Evolutionary conservation across 345 rosid species (phyloP).

Genomic region (Clausena lansium): DNA sequence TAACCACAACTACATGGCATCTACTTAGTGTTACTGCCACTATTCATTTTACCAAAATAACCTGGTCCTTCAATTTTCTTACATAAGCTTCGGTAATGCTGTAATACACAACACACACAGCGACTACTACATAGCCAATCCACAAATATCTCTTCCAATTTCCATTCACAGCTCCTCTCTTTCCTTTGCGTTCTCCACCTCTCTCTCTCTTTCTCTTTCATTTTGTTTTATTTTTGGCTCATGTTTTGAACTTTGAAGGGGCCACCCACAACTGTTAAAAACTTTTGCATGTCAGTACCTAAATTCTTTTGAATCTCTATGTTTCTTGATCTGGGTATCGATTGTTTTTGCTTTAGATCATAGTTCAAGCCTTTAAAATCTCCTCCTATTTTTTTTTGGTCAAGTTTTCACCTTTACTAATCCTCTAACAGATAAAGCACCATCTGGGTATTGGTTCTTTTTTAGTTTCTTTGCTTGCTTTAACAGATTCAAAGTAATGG

Average conservation of each 20-base stretch:
- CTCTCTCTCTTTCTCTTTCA: slow-evolving; percentile 3
- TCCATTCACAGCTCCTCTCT: slow-evolving; percentile 8
- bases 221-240: slow-evolving; percentile 10
- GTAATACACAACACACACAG: not conserved
- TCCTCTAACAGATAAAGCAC: slow-evolving; percentile 1
- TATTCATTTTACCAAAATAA: not conserved
- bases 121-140: slow-evolving; percentile 35
- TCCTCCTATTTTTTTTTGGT: slow-evolving; percentile 7
- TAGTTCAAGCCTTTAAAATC: slow-evolving; percentile 13
- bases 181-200: not conserved
- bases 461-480: slow-evolving; percentile 18
- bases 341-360: slow-evolving; percentile 31
- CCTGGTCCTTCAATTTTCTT: slow-evolving; percentile 2
- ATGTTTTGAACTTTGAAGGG: slow-evolving; percentile 11
- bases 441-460: slow-evolving; percentile 26
- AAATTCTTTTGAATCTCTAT: slow-evolving; percentile 26
- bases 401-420: slow-evolving; percentile 8
- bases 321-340: slow-evolving; percentile 42
- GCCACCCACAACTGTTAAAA: slow-evolving; percentile 10
- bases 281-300: slow-evolving; percentile 12
- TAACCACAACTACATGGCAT: not conserved
- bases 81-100: not conserved
- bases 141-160: slow-evolving; percentile 39
- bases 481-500: slow-evolving; percentile 34
- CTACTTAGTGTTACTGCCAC: not conserved